Base-by-base conservation (phyloP, 495 filamentous ascomycete species). In the Hypoxylon intermedium region DNA sequence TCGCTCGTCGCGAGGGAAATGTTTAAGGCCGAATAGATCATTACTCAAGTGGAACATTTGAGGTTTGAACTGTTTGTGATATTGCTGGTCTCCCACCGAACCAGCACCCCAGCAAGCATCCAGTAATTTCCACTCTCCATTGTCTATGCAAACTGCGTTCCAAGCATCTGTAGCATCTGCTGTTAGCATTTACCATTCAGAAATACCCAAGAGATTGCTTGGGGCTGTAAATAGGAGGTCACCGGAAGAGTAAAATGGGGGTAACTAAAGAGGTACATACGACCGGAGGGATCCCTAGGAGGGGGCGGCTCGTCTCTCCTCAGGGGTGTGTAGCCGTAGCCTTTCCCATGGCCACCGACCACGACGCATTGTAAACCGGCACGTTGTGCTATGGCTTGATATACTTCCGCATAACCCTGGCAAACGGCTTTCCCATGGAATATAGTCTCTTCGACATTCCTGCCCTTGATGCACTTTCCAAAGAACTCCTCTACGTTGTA, bases 41-140 rank as follows among this genome's bases (percentile, higher is more conserved):
- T 96, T 96, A n/a, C 81, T 74, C 71, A 87, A 82, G n/a, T 82
- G 88, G 73, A 98, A 98, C 66, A 81, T 75, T 6, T 76, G 67
- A 0, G 92, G 83, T 1, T 77, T 81, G 69, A 97, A 94, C n/a
- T 68, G 59, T 58, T 87, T 82, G 28, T 75, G 75, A 74, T 94
- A 98, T 73, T 63, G 74, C 58, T 26, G 75, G 30, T 63, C 71
- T 38, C 36, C 82, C 73, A 69, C 74, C 42, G 58, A 88, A 70
- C 94, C 94, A 0, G 93, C 91, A 33, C 94, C 94, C 94, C 94
- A 98, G 71, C 94, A 97, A 2, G 86, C 58, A 65, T 98, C 94
- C 33, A 98, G 79, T 3, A 98, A 80, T 72, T 97, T 96, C 93
- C 93, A 98, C 56, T 87, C 83, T 1, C 88, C 88, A 34, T 85